Percentiles rank a stretch among this genome's conserved stretches.
Evolutionary conservation across 2,329 filamentous ascomycete species (phyloP).

Genomic region (Zarea fungicola): DNA sequence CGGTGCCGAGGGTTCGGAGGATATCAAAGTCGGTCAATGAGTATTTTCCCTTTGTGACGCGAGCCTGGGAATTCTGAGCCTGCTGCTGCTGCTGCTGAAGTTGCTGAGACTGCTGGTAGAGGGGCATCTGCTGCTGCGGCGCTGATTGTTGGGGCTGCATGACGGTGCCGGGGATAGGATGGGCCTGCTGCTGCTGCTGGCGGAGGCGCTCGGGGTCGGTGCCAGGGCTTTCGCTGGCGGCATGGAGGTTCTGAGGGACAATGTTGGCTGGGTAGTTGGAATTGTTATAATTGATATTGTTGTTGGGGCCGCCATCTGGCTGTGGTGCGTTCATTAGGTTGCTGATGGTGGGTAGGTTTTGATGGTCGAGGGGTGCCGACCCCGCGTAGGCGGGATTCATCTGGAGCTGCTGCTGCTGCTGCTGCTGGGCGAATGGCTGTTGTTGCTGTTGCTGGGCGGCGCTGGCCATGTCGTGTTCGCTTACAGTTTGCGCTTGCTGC

Average conservation of each 20-base stretch:
- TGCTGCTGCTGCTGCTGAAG: constrained; percentile 27
- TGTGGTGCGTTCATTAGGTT: constrained; percentile 71
- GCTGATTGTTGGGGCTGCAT: constrained; percentile 19
- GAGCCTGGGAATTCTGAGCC: constrained; percentile 34
- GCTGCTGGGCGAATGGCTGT: constrained; percentile 17
- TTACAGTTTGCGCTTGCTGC: constrained; percentile 16
- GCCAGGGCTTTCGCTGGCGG: constrained; percentile 33
- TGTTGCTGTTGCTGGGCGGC: constrained; percentile 15
- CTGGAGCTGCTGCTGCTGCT: constrained; percentile 17
- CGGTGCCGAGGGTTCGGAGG: constrained; percentile 86
- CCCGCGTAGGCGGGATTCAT: constrained; percentile 15
- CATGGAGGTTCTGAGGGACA: constrained; percentile 20
- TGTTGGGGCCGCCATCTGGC: constrained; percentile 20
- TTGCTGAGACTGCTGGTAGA: constrained; percentile 22
- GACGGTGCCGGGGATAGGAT: constrained; percentile 16
- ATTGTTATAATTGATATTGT: constrained; percentile 16
- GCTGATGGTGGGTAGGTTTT: constrained; percentile 75
- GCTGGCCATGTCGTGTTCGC: constrained; percentile 21
- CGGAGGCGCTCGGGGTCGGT: constrained; percentile 30
- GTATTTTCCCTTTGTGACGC: constrained; percentile 96
- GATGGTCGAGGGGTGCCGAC: constrained; percentile 41
- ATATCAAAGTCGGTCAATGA: constrained; percentile 86
- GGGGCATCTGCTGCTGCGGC: constrained; percentile 19
- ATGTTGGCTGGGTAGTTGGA: constrained; percentile 24
- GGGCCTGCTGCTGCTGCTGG: constrained; percentile 32